Evolutionary conservation across 331 rosid species (phyloP).

Genomic region (Acacia concinna): DNA sequence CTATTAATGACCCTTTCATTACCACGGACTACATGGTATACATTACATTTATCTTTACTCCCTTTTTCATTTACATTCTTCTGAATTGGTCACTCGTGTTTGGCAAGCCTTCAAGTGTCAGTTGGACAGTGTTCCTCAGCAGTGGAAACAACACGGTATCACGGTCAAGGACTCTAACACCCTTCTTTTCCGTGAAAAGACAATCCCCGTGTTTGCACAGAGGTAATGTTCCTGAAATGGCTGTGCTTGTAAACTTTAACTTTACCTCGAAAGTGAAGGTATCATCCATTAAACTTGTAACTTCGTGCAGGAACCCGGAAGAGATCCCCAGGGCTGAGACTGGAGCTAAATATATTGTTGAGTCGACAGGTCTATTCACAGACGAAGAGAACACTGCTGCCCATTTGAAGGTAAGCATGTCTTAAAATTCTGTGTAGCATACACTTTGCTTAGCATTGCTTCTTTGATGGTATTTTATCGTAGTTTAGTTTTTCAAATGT

Average conservation of each 20-base stretch:
- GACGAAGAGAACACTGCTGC: slow-evolving; percentile 60
- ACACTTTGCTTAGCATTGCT: not conserved
- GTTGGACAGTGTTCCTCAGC: slow-evolving; percentile 64
- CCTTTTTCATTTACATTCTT: too few relatives aligned
- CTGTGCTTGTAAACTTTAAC: not conserved
- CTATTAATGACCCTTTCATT: too few relatives aligned
- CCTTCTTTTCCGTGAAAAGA: slow-evolving; percentile 46
- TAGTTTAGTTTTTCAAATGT: not conserved
- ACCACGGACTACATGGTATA: too few relatives aligned
- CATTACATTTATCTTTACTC: too few relatives aligned
- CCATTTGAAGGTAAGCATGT: slow-evolving; percentile 53
- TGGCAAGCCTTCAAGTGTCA: slow-evolving; percentile 60
- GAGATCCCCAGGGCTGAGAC: slow-evolving; percentile 57
- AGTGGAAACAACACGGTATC: slow-evolving; percentile 59
- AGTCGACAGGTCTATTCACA: slow-evolving; percentile 51
- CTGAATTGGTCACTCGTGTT: not conserved
- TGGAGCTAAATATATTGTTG: slow-evolving; percentile 55
- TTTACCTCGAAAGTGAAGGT: not conserved
- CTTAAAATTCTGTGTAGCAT: not conserved
- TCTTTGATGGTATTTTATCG: not conserved
- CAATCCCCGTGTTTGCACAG: slow-evolving; percentile 47
- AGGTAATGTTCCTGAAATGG: slow-evolving; percentile 37
- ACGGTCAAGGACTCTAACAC: slow-evolving; percentile 45
- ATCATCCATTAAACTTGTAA: not conserved
- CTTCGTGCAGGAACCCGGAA: slow-evolving; percentile 39